Evolutionary conservation across 2,329 filamentous ascomycete genomes (phyloP), one percentile per base, ranked within the genome.

Genomic region (Apiospora pterosperma): DNA sequence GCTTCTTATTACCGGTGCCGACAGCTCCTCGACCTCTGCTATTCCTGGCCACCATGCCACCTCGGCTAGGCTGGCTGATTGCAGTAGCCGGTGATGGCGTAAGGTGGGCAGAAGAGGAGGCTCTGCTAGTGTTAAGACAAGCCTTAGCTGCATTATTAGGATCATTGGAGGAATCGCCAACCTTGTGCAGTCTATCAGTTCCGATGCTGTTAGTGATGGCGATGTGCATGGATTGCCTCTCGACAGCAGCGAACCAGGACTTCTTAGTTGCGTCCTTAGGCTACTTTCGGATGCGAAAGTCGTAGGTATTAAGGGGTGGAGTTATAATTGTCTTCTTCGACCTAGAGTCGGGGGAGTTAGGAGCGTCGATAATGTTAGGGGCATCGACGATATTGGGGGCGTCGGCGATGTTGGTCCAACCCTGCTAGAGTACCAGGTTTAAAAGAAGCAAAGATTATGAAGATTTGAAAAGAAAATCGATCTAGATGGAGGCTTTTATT

Each of bases 161-260:
- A 11, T 12, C 16, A 4, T 7, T 16, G 28, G 28, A 12, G 19
- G 48, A 19, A 11, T 6, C 12, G 28, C 16, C 48, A 10, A 34
- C 21, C 28, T 36, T 52, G 23, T 61, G 44, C 14, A 36, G 10
- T 12, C 19, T 21, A 14, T 19, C 36, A 5, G 41, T 21, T 12
- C 38, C 16, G 14, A 62, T 25, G 23, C 61, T 65, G 19, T 63
- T 23, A 3, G 34, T 21, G 10, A 65, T 39, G 7, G 48, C 63
- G 14, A 65, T 48, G 14, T 61, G 63, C 23, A 65, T n/a, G 5
- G 61, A 65, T 28, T 63, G 61, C 8, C 63, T 31, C 4, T 42
- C 23, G 25, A 62, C 16, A 4, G 8, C 16, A 31, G 25, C 12
- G 16, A 38, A 21, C 8, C 34, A n/a, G 28, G 36, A 14, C 2